Evolutionary conservation across 495 filamentous ascomycete species (phyloP), one percentile per base, ranked within the genome.

Genomic region (Aspergillus incahuasiensis): DNA sequence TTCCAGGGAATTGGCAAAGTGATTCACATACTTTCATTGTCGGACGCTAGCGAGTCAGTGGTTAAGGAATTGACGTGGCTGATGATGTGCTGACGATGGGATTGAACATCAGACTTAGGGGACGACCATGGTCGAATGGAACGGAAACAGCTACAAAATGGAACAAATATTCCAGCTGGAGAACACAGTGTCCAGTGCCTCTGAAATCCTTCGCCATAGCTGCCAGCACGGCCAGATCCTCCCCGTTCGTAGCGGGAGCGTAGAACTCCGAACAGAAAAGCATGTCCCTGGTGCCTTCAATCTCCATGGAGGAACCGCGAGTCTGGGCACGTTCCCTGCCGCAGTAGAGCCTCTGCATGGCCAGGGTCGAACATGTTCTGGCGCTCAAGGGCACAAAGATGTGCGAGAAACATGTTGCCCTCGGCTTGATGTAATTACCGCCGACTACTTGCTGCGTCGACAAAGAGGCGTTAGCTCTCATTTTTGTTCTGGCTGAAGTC

Each of bases 101-200:
- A n/a, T n/a, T n/a, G n/a, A n/a, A n/a, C n/a, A n/a, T n/a, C n/a
- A n/a, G n/a, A n/a, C n/a, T n/a, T n/a, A n/a, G n/a, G n/a, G n/a
- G n/a, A n/a, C n/a, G n/a, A n/a, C n/a, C n/a, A n/a, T n/a, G n/a
- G n/a, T n/a, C n/a, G n/a, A n/a, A n/a, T n/a, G 87, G 56, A 87
- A 92, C 22, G 60, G 57, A 2, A 85, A 74, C 48, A 57, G 50
- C 66, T 90, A 54, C 78, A 87, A 60, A 91, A 91, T 25, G 86
- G 83, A 68, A n/a, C 90, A 82, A 0, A 80, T 79, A 67, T 89
- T 89, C 39, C 50, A 66, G 55, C 86, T 89, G 15, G 75, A 75
- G 66, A 88, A 90, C 86, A n/a, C 83, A 89, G 64, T 88, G 83
- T 0, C 85, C 84, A 6, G 77, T 85, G 3, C 79, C 75, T 1